Percentiles rank a stretch among this genome's conserved stretches.
phyloP scores from a whole-genome alignment of 2,329 filamentous ascomycete genomes.

The Phoma sp. region DNA sequence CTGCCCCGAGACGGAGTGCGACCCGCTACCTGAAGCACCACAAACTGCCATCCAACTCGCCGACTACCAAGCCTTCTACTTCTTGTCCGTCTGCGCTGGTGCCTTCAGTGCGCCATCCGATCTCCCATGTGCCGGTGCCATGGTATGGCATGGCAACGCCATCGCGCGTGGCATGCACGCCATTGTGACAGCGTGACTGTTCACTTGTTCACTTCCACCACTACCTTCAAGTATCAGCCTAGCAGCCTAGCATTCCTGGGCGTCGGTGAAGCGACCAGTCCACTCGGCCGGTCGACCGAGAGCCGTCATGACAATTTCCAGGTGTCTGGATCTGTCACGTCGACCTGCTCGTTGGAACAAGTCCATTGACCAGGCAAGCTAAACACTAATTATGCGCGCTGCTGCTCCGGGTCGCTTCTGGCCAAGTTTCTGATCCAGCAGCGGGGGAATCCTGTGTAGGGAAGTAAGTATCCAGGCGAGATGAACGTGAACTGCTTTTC shows the following conservation, averaged over 20 bases:
- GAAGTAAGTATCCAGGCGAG: background rate
- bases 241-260: background rate
- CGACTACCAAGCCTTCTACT: background rate
- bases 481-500: background rate
- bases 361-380: background rate
- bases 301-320: background rate
- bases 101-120: constrained; percentile 1
- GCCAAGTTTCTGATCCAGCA: background rate
- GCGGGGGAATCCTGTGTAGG: background rate
- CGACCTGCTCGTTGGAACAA: background rate
- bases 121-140: constrained; percentile 2
- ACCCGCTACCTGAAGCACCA: background rate
- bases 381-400: background rate
- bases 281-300: constrained; percentile 8
- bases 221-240: no score
- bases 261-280: background rate
- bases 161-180: constrained; percentile 9
- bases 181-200: constrained; percentile 2
- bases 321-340: constrained; percentile 5
- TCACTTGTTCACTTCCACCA: no score
- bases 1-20: constrained; percentile 10
- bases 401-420: background rate
- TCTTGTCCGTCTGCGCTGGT: background rate
- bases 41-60: background rate
- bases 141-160: background rate